These are phyloP conservation scores for Aspergillus biplanus DNA, from an alignment of 495 filamentous ascomycete genomes.

Conservation along the genomic window DNA sequence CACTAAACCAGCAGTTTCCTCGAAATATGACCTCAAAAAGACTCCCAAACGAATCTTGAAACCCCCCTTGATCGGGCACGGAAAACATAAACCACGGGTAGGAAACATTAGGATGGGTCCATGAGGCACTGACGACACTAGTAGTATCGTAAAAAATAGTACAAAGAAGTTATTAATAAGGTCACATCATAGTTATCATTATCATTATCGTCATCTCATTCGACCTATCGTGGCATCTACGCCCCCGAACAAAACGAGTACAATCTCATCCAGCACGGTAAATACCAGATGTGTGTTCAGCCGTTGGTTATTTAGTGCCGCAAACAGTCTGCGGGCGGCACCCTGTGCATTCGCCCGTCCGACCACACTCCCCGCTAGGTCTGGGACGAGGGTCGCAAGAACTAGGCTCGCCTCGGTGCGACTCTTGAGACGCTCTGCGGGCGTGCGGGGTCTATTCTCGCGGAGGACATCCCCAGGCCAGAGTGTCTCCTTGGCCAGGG, in stretches of 20 bases:
- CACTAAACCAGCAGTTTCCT: too few relatives aligned
- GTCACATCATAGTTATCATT: neutral
- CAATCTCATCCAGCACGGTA: slow-evolving; percentile 77
- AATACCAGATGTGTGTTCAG: slow-evolving; percentile 77
- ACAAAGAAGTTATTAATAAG: too few relatives aligned
- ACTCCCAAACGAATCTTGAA: too few relatives aligned
- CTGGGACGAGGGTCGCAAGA: slow-evolving; percentile 81
- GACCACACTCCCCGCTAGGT: slow-evolving; percentile 80
- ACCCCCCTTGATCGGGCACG: too few relatives aligned
- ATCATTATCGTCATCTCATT: slow-evolving; percentile 1
- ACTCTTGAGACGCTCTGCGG: slow-evolving; percentile 69
- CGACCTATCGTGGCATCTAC: slow-evolving; percentile 25
- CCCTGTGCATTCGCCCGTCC: slow-evolving; percentile 83
- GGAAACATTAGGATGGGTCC: too few relatives aligned
- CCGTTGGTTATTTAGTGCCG: slow-evolving; percentile 74
- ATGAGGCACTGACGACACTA: too few relatives aligned
- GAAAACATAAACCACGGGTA: too few relatives aligned
- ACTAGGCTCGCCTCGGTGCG: slow-evolving; percentile 73
- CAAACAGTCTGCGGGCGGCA: slow-evolving; percentile 78
- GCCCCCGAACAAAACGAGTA: slow-evolving; percentile 71
- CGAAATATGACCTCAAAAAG: too few relatives aligned
- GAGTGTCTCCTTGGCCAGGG: slow-evolving; percentile 68
- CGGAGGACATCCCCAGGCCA: slow-evolving; percentile 74
- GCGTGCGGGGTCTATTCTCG: slow-evolving; percentile 59
- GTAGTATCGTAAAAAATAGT: too few relatives aligned